Percentiles rank a stretch among this genome's conserved stretches.
These are phyloP conservation scores for Rosa rugosa DNA, from an alignment of 306 rosid species.

Conservation along the genomic window DNA sequence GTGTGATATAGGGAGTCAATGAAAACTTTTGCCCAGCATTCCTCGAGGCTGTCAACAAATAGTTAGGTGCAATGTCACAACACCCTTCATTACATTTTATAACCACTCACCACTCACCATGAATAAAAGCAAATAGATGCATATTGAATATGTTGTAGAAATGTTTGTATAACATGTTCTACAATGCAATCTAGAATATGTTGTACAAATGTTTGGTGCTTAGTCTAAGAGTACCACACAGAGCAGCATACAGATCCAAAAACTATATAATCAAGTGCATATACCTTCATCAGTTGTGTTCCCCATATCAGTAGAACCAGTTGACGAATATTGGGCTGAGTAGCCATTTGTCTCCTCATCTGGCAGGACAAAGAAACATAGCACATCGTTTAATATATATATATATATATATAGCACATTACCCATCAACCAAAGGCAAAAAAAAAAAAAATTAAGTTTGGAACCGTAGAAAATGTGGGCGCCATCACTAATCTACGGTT, in stretches of 20 bases:
- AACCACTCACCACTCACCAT: background rate
- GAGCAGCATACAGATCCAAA: slow-evolving; percentile 9
- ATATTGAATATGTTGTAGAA: background rate
- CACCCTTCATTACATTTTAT: background rate
- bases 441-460: background rate
- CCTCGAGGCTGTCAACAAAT: slow-evolving; percentile 45
- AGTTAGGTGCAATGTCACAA: background rate
- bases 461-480: slow-evolving; percentile 10
- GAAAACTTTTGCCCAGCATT: slow-evolving; percentile 60
- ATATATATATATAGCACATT: background rate
- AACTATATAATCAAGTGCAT: slow-evolving; percentile 20
- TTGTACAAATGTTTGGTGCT: background rate
- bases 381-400: background rate
- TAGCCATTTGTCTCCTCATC: slow-evolving; percentile 67
- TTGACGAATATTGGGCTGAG: slow-evolving; percentile 40
- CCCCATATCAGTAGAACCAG: slow-evolving; percentile 43
- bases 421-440: slow-evolving; percentile 11
- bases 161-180: background rate
- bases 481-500: background rate
- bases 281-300: slow-evolving; percentile 70
- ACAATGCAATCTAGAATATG: background rate
- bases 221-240: background rate
- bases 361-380: slow-evolving; percentile 39
- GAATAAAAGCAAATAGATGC: background rate
- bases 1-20: slow-evolving; percentile 82